Evolutionary conservation across 2,329 filamentous ascomycete genomes (phyloP), one percentile per base, ranked within the genome.

Genomic region (Diaporthe citriasiana): DNA sequence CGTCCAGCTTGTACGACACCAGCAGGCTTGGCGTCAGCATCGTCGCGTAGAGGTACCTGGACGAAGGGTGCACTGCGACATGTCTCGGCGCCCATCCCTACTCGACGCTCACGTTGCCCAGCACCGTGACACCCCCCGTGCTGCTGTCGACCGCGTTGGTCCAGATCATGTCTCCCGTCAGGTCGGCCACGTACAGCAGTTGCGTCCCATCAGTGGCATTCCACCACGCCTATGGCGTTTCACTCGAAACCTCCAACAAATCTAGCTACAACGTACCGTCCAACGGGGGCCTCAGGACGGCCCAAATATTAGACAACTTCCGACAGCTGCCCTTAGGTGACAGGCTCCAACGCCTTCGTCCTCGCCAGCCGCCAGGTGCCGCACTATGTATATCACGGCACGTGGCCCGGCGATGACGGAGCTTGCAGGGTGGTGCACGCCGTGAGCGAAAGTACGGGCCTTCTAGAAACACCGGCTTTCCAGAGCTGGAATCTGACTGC

Each of bases 21-120:
- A 57, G 55, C 55, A 57, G 55, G 33, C 55, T 57, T 10, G 55
- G 55, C 19, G 55, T 38, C 19, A 38, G 55, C 55, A 57, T 57
- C 30, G 55, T 57, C 30, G 55, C 33, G 19, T 38, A 57, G 30
- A 57, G 30, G 19, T 57, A 57, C 0, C 10, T 38, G 1, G 55
- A 57, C 55, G 55, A 57, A 38, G 55, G 33, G 22, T 57, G 55
- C 55, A 57, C 55, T 0, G 55, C 55, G 55, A 57, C 19, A 57
- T 57, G 55, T 19, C 55, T 57, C 30, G 55, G 33, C 55, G 55
- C 55, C 55, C 55, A 57, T 1, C 22, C 55, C 19, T 30, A 57
- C 3, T 57, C 55, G 9, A 57, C 55, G 55, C 55, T 57, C 27
- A 57, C 13, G 9, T 35, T 38, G 19, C 55, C 55, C 10, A 57